Conservation (phyloP, 176 grass and related monocot species). For the Oryza coarctata region DNA sequence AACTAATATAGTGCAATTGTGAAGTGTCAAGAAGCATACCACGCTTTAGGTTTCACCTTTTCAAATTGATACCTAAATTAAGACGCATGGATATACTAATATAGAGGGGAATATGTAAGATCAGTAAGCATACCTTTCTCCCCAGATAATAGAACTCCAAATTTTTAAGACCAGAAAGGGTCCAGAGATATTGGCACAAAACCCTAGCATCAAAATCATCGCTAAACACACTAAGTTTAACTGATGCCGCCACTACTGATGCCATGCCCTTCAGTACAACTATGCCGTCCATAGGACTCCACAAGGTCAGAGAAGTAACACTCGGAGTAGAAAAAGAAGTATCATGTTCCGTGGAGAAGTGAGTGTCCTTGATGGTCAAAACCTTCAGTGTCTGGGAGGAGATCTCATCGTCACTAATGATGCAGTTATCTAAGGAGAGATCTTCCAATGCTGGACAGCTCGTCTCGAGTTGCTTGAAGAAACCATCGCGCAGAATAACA, state of each 20-base stretch:
- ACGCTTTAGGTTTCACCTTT: not conserved
- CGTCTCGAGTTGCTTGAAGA: not conserved
- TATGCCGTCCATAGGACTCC: not conserved
- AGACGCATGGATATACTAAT: not conserved
- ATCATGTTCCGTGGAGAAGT: not conserved
- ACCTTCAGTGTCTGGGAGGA: constrained; percentile 8
- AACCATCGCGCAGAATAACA: not conserved
- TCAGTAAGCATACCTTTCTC: constrained; percentile 7
- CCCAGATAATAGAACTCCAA: not conserved
- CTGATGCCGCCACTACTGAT: constrained; percentile 16
- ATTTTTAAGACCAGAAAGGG: constrained; percentile 14
- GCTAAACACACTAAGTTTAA: not conserved
- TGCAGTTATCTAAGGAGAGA: not conserved
- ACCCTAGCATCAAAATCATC: not conserved
- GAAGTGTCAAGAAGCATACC: not conserved
- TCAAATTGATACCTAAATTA: not conserved
- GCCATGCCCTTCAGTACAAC: not conserved
- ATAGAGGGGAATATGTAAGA: not conserved
- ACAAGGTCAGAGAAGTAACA: not conserved
- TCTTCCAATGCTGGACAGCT: not conserved
- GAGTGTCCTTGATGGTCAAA: not conserved
- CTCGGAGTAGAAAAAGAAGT: not conserved
- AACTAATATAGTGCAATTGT: not conserved
- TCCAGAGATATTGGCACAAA: not conserved
- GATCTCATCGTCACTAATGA: not conserved